Evolutionary conservation across 2,329 filamentous ascomycete genomes (phyloP).

Genomic region (Allantophomopsis lycopodina): DNA sequence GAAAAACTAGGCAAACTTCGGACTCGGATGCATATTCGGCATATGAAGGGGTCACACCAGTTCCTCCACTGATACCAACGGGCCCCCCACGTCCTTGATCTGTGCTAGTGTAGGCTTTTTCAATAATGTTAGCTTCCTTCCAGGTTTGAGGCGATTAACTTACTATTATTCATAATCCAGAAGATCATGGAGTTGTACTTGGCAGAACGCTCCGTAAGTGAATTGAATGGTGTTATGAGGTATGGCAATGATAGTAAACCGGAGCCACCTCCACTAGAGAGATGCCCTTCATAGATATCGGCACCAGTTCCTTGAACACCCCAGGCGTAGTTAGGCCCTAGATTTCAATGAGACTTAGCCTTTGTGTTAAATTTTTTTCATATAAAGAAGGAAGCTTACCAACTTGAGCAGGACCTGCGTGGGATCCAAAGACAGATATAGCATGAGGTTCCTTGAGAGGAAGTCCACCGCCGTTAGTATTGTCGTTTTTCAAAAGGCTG

Average conservation of each 20-base stretch:
- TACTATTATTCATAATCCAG: background rate
- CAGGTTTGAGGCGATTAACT: constrained; percentile 22
- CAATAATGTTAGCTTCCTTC: too few species aligned
- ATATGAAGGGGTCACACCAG: constrained; percentile 14
- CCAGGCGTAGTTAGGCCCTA: constrained; percentile 39
- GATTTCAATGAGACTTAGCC: too few species aligned
- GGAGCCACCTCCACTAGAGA: background rate
- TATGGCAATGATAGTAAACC: too few species aligned
- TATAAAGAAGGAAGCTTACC: too few species aligned
- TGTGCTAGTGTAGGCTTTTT: too few species aligned
- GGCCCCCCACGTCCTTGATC: too few species aligned
- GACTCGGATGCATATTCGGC: constrained; percentile 28
- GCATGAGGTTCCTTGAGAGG: constrained; percentile 32
- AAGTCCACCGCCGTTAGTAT: constrained; percentile 29
- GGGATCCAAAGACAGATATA: constrained; percentile 47
- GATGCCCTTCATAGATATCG: constrained; percentile 20
- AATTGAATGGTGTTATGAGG: background rate
- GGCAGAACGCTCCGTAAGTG: background rate
- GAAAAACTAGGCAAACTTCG: constrained; percentile 38
- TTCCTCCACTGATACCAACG: too few species aligned
- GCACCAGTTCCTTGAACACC: constrained; percentile 41
- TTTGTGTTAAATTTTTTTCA: too few species aligned
- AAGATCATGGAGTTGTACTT: background rate
- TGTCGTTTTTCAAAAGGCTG: constrained; percentile 46
- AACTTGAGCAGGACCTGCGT: constrained; percentile 51